phyloP scores from a whole-genome alignment of 345 rosid species.

The Euphorbia lathyris region DNA sequence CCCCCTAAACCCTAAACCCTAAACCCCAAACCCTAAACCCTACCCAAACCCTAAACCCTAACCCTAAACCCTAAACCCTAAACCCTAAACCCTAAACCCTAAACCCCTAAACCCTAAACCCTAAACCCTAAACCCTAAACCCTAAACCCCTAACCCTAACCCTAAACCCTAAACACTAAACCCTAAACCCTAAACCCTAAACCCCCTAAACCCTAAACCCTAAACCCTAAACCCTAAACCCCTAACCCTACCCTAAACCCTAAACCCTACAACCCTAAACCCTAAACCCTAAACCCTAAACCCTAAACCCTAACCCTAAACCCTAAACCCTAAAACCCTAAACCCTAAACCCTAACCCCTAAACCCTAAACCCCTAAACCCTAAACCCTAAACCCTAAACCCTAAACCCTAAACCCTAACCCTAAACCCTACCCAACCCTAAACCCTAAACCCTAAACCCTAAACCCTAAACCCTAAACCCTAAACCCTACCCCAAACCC shows the following conservation, averaged over 20 bases:
- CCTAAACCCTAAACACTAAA: constrained; percentile 28
- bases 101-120: constrained; percentile 20
- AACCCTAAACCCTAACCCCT: constrained; percentile 16
- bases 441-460: constrained; percentile 32
- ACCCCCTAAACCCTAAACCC: constrained; percentile 29
- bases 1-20: constrained; percentile 25
- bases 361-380: constrained; percentile 20
- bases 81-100: constrained; percentile 19
- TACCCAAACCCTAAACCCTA: constrained; percentile 13
- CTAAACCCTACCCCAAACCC: constrained; percentile 13
- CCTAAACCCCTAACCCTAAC: constrained; percentile 22
- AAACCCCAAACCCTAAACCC: constrained; percentile 20
- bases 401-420: constrained; percentile 20
- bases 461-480: constrained; percentile 19
- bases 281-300: constrained; percentile 13
- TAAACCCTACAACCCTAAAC: too few relatives aligned
- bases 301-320: constrained; percentile 20
- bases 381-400: constrained; percentile 18
- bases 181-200: constrained; percentile 18
- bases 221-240: constrained; percentile 18
- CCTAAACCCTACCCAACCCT: constrained; percentile 18
- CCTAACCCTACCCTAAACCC: constrained; percentile 24
- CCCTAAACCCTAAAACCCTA: constrained; percentile 23
- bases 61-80: constrained; percentile 21
- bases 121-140: constrained; percentile 29